Evolutionary conservation across 148 eudicot species (phyloP), one percentile per base, ranked within the genome.

Genomic region (Mesembryanthemum crystallinum): DNA sequence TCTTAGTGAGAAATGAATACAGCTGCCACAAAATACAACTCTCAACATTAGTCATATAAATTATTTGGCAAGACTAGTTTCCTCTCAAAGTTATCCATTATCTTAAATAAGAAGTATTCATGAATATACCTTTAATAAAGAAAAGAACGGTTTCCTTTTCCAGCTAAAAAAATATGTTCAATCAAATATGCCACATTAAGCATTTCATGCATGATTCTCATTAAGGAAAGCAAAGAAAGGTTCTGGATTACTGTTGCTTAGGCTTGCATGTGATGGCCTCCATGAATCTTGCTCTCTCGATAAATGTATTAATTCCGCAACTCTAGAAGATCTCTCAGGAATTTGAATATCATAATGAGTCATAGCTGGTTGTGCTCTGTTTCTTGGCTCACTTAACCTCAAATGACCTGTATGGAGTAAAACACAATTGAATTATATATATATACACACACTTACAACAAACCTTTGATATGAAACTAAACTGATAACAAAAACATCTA

Each of bases 261-360:
- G 54, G 72, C 79, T 69, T 27, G 86, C 42, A 64, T 71, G 80
- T 69, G 81, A 65, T 49, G 76, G 86, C 73, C 75, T 76, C 86
- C 77, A 73, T 62, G 88, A 82, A 35, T 88, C 91, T 82, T 90
- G 91, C 77, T 86, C 88, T 76, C 91, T 90, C 82, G 86, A 79
- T 43, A 90, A 83, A 6, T 83, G 89, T 35, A 88, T 82, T 70
- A 88, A 87, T 73, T 90, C 89, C 71, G 80, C 71, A 73, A 78
- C 88, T 45, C 87, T 86, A 27, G 91, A 85, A 75, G 83, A 60
- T 33, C 75, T 69, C 30, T 83, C 78, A 73, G 67, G 70, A 67
- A 76, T 69, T 42, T 18, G 67, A 62, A 18, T 62, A 47, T 67
- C 86, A 75, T 78, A 68, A 66, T 51, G 78, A 78, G 77, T 78